phyloP scores from a whole-genome alignment of 352 stramenopile species.

The Phytopythium oedochilum region DNA sequence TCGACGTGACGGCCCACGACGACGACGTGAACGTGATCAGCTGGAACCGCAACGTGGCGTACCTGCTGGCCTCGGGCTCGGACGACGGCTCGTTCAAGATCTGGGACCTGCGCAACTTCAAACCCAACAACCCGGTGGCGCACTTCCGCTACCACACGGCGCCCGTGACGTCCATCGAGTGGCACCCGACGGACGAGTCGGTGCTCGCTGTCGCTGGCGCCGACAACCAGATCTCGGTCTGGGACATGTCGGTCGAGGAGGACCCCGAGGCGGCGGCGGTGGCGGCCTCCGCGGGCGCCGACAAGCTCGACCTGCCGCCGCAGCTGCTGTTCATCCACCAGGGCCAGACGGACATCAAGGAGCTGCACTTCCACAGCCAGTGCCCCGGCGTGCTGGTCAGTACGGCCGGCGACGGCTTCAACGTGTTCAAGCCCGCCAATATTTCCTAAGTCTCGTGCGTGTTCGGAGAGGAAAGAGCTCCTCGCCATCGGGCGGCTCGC shows the following conservation, averaged over 20 bases:
- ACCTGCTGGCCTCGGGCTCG: constrained; percentile 95
- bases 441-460: constrained; percentile 72
- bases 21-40: constrained; percentile 99
- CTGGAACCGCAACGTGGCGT: constrained; percentile 98
- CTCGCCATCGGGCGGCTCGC: background rate
- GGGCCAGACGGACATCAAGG: constrained; percentile 98
- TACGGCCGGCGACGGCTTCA: constrained; percentile 96
- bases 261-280: constrained; percentile 75
- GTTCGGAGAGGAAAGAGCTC: background rate
- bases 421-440: constrained; percentile 97
- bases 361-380: constrained; percentile 99
- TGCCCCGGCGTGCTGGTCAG: constrained; percentile 96
- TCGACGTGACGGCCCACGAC: constrained; percentile 91
- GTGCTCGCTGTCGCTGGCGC: constrained; percentile 93
- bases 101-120: constrained; percentile 96
- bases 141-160: constrained; percentile 95
- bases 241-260: constrained; percentile 99
- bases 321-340: constrained; percentile 99
- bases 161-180: constrained; percentile 98
- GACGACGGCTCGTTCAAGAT: constrained; percentile 98
- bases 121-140: constrained; percentile 85
- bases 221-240: constrained; percentile 98
- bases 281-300: constrained; percentile 33
- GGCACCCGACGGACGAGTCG: constrained; percentile 98
- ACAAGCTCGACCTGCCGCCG: constrained; percentile 92